These are phyloP conservation scores for Hyphopichia fennica DNA, from an alignment of 1,139 yeast species.

Conservation along the genomic window DNA sequence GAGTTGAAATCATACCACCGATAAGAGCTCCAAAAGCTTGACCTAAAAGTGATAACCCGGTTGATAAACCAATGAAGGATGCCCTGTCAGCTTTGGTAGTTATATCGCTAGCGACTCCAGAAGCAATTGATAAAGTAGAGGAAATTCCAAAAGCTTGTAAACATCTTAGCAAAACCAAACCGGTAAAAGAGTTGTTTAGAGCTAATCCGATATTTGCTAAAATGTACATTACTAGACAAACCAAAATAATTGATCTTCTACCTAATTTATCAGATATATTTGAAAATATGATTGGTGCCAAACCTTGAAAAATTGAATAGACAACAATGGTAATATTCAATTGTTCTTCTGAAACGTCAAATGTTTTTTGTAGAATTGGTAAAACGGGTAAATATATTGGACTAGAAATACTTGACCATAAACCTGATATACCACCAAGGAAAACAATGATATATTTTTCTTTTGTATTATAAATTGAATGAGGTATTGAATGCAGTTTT, in stretches of 20 bases:
- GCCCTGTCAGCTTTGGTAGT: constrained; percentile 66
- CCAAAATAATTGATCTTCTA: constrained; percentile 57
- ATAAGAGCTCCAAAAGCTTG: constrained; percentile 75
- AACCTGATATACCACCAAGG: constrained; percentile 27
- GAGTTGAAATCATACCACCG: constrained; percentile 63
- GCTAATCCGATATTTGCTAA: constrained; percentile 65
- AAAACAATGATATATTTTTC: constrained; percentile 12
- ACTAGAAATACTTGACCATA: constrained; percentile 59
- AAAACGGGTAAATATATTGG: constrained; percentile 72
- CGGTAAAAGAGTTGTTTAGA: constrained; percentile 49
- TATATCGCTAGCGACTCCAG: constrained; percentile 70
- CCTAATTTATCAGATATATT: constrained; percentile 65
- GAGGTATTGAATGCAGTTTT: constrained; percentile 3
- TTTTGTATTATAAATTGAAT: constrained; percentile 6
- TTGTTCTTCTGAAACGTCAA: constrained; percentile 50
- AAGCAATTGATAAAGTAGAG: constrained; percentile 64
- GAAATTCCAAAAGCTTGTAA: constrained; percentile 72
- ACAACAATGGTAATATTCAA: constrained; percentile 67
- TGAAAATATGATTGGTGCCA: constrained; percentile 61
- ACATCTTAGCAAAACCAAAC: constrained; percentile 57
- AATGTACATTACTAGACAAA: constrained; percentile 52
- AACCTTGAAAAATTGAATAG: constrained; percentile 65
- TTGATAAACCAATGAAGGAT: constrained; percentile 55
- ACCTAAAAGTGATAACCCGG: constrained; percentile 68
- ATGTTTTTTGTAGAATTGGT: constrained; percentile 47